Evolutionary conservation across 2,329 filamentous ascomycete genomes (phyloP).

Genomic region (Aspergillus chevalieri): DNA sequence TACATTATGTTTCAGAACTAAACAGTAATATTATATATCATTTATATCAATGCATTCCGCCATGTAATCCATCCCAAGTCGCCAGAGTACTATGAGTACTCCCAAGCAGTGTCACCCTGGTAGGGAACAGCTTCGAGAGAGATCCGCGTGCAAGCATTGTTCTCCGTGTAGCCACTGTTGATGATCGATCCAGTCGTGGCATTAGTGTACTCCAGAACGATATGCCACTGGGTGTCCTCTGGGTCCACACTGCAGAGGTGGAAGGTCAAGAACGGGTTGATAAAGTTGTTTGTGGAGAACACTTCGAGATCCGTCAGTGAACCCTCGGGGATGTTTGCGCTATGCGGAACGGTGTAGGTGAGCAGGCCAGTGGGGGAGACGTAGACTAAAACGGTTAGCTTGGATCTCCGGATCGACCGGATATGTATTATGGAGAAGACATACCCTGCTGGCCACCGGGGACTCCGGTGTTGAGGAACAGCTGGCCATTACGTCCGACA

Average conservation of each 20-base stretch:
- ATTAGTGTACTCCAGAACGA: constrained; percentile 4
- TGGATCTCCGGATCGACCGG: neutral
- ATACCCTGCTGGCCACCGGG: constrained; percentile 6
- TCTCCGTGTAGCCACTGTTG: constrained; percentile 1
- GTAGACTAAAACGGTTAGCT: constrained; percentile 1
- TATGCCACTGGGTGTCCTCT: neutral
- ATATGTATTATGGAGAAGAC: neutral
- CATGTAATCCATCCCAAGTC: too few relatives aligned
- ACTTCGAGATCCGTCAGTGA: constrained; percentile 1
- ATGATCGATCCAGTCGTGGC: constrained; percentile 3
- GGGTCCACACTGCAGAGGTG: neutral
- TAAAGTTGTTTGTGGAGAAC: constrained; percentile 1
- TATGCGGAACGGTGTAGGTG: constrained; percentile 4
- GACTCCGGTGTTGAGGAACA: constrained; percentile 4
- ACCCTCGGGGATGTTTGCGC: constrained; percentile 2
- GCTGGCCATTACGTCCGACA: neutral
- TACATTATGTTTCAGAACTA: too few relatives aligned
- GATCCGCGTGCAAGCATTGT: constrained; percentile 3
- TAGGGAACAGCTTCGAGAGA: neutral
- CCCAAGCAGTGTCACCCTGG: too few relatives aligned
- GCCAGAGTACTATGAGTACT: too few relatives aligned
- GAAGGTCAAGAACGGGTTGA: constrained; percentile 5
- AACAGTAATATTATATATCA: too few relatives aligned
- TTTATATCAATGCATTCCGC: too few relatives aligned
- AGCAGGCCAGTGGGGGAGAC: constrained; percentile 2